phyloP scores from a whole-genome alignment of 2,329 filamentous ascomycete genomes.

The Penicillium capsulatum region DNA sequence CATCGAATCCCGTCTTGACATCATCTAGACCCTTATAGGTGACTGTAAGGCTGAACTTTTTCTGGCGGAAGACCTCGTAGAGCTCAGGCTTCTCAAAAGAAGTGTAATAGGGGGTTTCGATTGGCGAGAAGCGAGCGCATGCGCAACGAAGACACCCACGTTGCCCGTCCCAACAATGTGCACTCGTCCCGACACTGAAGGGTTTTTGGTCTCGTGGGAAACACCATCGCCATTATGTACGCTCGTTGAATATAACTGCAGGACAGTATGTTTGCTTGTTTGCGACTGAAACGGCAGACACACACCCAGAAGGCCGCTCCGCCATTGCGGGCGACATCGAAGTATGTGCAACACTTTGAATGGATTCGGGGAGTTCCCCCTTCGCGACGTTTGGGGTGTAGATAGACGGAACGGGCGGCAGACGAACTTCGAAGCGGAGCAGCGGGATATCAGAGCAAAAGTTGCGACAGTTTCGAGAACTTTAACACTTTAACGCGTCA shows the following conservation, averaged over 20 bases:
- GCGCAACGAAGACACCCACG: slow-evolving; percentile 73
- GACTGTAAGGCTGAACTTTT: slow-evolving; percentile 33
- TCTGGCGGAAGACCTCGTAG: slow-evolving; percentile 33
- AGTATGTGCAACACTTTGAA: slow-evolving; percentile 38
- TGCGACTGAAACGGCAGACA: slow-evolving; percentile 9
- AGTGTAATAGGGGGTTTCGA: slow-evolving; percentile 71
- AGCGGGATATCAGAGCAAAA: no score
- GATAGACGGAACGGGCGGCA: no score
- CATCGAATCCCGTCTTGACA: slow-evolving; percentile 42
- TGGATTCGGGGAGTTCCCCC: slow-evolving; percentile 16
- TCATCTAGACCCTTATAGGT: slow-evolving; percentile 41
- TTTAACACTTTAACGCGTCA: no score
- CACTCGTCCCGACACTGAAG: slow-evolving; percentile 50
- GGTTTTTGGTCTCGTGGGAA: slow-evolving; percentile 16
- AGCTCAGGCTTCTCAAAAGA: slow-evolving; percentile 59
- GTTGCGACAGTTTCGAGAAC: no score
- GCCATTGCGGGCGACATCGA: slow-evolving; percentile 31
- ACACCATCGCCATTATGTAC: slow-evolving; percentile 25
- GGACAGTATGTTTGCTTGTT: background rate
- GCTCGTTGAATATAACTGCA: slow-evolving; percentile 27
- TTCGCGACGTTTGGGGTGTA: slow-evolving; percentile 4
- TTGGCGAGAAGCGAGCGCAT: slow-evolving; percentile 59
- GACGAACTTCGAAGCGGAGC: no score
- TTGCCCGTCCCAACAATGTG: slow-evolving; percentile 79
- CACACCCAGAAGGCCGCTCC: slow-evolving; percentile 22